A percentile compares a stretch with the other conserved stretches of the same genome.
phyloP scores from a whole-genome alignment of 1,139 yeast genomes.

The Candida pseudocylindracea region DNA sequence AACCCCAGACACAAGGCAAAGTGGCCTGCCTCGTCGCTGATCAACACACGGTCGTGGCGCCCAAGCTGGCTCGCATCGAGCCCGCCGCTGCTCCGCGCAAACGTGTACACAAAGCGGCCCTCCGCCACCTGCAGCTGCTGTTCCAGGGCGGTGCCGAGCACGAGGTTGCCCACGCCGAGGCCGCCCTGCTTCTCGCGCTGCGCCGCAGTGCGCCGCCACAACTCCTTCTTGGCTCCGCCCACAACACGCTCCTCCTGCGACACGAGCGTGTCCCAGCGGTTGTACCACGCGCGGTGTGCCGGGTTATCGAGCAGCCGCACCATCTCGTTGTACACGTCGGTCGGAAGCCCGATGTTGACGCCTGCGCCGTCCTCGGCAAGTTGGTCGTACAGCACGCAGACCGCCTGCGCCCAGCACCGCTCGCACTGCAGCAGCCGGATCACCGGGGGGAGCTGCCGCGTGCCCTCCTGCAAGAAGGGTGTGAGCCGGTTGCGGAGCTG shows the following conservation, averaged over 20 bases:
- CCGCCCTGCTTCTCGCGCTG: constrained; percentile 42
- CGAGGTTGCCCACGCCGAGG: constrained; percentile 27
- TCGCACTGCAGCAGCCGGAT: constrained; percentile 38
- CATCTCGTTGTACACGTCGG: constrained; percentile 18
- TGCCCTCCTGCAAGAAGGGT: constrained; percentile 25
- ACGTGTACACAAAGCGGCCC: constrained; percentile 20
- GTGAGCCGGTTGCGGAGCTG: constrained; percentile 58
- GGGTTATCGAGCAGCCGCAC: constrained; percentile 25
- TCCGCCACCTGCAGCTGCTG: constrained; percentile 7
- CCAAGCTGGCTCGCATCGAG: constrained; percentile 21
- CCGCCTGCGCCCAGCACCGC: constrained; percentile 32
- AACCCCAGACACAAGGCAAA: constrained; percentile 49
- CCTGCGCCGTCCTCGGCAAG: constrained; percentile 33
- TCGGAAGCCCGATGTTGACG: constrained; percentile 22
- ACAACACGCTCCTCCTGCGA: constrained; percentile 50
- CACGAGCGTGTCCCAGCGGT: constrained; percentile 54
- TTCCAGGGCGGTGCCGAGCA: constrained; percentile 12
- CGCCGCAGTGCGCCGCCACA: constrained; percentile 44
- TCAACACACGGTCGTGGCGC: constrained; percentile 32
- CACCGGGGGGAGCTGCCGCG: constrained; percentile 35
- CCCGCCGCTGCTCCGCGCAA: constrained; percentile 6
- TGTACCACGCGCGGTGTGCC: constrained; percentile 28
- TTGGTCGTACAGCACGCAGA: constrained; percentile 52
- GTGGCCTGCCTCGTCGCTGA: constrained; percentile 70
- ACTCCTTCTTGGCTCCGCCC: constrained; percentile 28